phyloP scores from a whole-genome alignment of 805 yeast species.

The Nakazawaea ernobii region DNA sequence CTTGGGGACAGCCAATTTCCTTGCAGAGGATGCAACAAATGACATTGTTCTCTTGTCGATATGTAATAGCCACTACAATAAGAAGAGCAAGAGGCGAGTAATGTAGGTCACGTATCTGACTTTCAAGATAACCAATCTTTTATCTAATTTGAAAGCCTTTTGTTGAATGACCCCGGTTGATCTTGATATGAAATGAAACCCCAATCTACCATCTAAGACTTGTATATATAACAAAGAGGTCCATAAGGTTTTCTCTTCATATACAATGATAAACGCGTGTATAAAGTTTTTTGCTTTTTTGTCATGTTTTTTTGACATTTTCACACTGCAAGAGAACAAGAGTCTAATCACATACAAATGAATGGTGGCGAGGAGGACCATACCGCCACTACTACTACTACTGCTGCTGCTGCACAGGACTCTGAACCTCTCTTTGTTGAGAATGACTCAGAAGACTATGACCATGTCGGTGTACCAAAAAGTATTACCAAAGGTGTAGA shows the following conservation, averaged over 20 bases:
- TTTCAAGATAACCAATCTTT: not conserved
- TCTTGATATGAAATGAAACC: not conserved
- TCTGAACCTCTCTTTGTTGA: conserved; percentile 3
- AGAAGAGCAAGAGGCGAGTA: no score
- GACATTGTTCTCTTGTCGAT: not conserved
- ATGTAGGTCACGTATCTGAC: conserved; percentile 9
- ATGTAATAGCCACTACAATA: no score
- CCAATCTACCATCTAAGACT: not conserved
- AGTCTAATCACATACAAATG: not conserved
- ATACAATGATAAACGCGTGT: not conserved
- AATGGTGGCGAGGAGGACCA: no score
- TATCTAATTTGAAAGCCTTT: not conserved
- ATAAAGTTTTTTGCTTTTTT: not conserved
- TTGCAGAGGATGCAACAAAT: not conserved
- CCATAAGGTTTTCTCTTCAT: not conserved
- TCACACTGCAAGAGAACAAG: not conserved
- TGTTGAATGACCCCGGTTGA: not conserved
- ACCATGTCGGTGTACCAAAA: not conserved
- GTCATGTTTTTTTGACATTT: not conserved
- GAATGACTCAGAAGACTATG: not conserved
- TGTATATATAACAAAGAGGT: not conserved
- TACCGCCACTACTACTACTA: no score
- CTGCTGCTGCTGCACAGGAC: not conserved
- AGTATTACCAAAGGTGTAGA: not conserved
- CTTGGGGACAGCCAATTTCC: conserved; percentile 25